Base-by-base conservation (phyloP, 2,329 filamentous ascomycete genomes). In the Nothophaeocryptopus gaeumannii region DNA sequence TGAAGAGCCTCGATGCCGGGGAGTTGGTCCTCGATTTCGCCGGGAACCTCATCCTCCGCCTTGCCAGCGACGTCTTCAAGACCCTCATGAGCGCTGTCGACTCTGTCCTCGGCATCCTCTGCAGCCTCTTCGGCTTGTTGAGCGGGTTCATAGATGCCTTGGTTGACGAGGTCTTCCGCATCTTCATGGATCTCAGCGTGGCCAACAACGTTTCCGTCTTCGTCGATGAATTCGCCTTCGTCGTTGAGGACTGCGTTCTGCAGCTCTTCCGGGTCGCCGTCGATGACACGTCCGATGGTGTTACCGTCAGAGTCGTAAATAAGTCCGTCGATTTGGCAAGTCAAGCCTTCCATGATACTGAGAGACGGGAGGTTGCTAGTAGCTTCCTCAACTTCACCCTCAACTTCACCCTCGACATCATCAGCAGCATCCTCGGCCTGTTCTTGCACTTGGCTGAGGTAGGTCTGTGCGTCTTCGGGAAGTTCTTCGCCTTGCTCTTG, bases 141-240 rank as follows among this genome's bases (percentile, higher is more conserved):
- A 44, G 72, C 68, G 43, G 76, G 68, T 35, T 72, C 66, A 49
- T 68, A 67, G 42, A 69, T 46, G n/a, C 75, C 70, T n/a, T 78
- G 72, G 51, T 78, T 72, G 30, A 68, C 63, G 32, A 70, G 63
- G 33, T 68, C 66, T 39, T 64, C 68, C 39, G 66, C 66, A 8
- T 77, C 75, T 7, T 72, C 70, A 59, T 76, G 74, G 36, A 78
- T 68, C 45, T 77, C 72, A 3, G 78, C 76, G 47, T 73, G 73
- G 47, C 78, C 78, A 45, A 80, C 68, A 42, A 79, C 72, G 40
- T 78, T 75, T 46, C 78, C 78, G 3, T 77, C 70, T 2, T 78
- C 71, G 51, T 80, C 75, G n/a, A 79, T 63, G 52, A 81, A 78
- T 58, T 79, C 76, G 44, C 78, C 78, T 20, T 78, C 69, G 53